These are phyloP conservation scores for Silene coronaria DNA, from an alignment of 179 eudicot species.

Conservation along the genomic window DNA sequence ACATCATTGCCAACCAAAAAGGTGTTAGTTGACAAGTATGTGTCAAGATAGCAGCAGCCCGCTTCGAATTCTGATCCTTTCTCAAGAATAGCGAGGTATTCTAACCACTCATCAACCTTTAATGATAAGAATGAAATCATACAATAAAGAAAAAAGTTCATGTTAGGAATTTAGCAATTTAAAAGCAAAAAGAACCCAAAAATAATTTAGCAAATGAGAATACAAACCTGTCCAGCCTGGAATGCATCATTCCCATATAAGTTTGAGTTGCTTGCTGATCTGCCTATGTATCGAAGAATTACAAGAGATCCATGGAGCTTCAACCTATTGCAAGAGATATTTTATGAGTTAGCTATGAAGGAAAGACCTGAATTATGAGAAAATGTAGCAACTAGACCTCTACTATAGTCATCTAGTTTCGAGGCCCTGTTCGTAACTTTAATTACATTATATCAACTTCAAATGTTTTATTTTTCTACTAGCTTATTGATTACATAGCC, in stretches of 20 bases:
- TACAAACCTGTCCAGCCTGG: slow-evolving; percentile 58
- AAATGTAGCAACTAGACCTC: neutral
- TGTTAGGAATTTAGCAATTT: neutral
- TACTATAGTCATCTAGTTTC: neutral
- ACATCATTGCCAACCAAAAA: slow-evolving; percentile 68
- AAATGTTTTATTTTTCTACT: no score
- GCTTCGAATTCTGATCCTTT: slow-evolving; percentile 83
- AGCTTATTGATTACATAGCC: no score
- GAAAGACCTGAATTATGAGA: neutral
- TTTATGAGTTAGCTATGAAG: neutral
- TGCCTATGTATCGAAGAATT: slow-evolving; percentile 61
- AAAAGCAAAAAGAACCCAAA: neutral
- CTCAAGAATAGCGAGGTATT: slow-evolving; percentile 59
- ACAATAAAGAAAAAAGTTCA: neutral
- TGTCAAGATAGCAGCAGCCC: slow-evolving; percentile 65
- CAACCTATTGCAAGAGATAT: slow-evolving; percentile 17
- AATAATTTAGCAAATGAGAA: neutral
- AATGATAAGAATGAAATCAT: slow-evolving; percentile 10
- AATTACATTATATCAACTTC: no score
- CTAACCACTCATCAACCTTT: slow-evolving; percentile 81
- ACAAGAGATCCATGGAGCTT: slow-evolving; percentile 51
- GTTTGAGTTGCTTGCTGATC: slow-evolving; percentile 35
- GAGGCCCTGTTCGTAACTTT: no score
- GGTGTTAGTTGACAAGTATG: slow-evolving; percentile 52
- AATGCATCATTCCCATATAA: slow-evolving; percentile 51